Percentiles rank a stretch among this genome's conserved stretches.
phyloP scores from a whole-genome alignment of 2,329 filamentous ascomycete genomes.

The Rutstroemia sp. region DNA sequence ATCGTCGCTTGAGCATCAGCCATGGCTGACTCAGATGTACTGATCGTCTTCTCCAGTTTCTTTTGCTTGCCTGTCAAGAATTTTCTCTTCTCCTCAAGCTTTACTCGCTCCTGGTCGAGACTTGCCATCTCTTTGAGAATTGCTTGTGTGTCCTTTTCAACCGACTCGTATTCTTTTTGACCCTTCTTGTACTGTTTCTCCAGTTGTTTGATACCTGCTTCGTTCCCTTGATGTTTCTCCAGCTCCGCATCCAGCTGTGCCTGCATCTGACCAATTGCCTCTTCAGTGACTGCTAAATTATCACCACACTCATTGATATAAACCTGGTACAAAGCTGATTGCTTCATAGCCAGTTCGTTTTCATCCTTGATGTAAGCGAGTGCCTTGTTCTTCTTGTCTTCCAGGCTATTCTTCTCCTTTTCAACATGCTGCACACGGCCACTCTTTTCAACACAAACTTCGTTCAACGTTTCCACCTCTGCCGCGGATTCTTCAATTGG shows the following conservation, averaged over 20 bases:
- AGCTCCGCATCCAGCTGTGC: conserved; percentile 78
- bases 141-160: conserved; percentile 74
- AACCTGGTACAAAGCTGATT: conserved; percentile 87
- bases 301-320: conserved; percentile 83
- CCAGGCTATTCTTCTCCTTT: conserved; percentile 87
- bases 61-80: conserved; percentile 86
- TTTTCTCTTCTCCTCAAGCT: conserved; percentile 96
- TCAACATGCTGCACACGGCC: conserved; percentile 94
- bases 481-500: conserved; percentile 90
- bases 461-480: conserved; percentile 88
- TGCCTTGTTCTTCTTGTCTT: conserved; percentile 95
- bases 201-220: conserved; percentile 82
- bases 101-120: conserved; percentile 93
- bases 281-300: conserved; percentile 80
- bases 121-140: conserved; percentile 83
- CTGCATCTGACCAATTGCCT: conserved; percentile 87
- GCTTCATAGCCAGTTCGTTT: conserved; percentile 84
- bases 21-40: conserved; percentile 65
- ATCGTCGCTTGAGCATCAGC: conserved; percentile 71
- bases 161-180: conserved; percentile 72
- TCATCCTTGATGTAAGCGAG: conserved; percentile 84
- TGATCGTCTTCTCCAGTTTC: conserved; percentile 85
- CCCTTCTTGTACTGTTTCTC: conserved; percentile 78
- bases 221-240: conserved; percentile 83
- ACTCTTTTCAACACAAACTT: conserved; percentile 91